phyloP scores from a whole-genome alignment of 164 flowering plant genomes.

The Magnolia kwangsiensis region DNA sequence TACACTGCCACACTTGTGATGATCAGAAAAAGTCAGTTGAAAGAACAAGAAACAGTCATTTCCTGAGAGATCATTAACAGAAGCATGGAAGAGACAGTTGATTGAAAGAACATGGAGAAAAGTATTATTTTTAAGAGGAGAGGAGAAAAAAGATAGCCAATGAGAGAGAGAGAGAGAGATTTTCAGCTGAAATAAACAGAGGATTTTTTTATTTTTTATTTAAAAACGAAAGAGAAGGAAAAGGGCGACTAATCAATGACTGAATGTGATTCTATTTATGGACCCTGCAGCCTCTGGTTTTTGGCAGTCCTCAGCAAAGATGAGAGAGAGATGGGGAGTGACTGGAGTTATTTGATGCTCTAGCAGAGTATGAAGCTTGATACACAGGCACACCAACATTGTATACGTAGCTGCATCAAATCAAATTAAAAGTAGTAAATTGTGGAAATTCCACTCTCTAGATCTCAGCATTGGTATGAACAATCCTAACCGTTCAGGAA shows the following conservation, averaged over 20 bases:
- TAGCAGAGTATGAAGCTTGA: too few species aligned
- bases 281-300: not conserved
- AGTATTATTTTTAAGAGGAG: not conserved
- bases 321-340: not conserved
- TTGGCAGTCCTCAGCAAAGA: not conserved
- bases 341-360: too few species aligned
- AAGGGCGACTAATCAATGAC: not conserved
- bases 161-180: not conserved
- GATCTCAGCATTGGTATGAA: too few species aligned
- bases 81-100: not conserved
- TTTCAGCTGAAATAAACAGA: not conserved
- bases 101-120: constrained; percentile 1
- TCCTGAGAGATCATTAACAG: not conserved
- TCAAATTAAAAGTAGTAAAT: too few species aligned
- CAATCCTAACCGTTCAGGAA: too few species aligned
- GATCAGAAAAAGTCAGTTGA: not conserved
- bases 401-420: too few species aligned
- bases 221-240: not conserved
- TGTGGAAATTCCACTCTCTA: too few species aligned
- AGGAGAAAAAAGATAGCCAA: not conserved
- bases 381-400: too few species aligned
- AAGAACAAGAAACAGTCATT: not conserved
- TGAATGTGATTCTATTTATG: not conserved
- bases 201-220: too few species aligned
- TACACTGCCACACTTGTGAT: not conserved